A percentile compares a stretch with the other conserved stretches of the same genome.
phyloP scores from a whole-genome alignment of 2,329 filamentous ascomycete species.

The Colletotrichum agaves region DNA sequence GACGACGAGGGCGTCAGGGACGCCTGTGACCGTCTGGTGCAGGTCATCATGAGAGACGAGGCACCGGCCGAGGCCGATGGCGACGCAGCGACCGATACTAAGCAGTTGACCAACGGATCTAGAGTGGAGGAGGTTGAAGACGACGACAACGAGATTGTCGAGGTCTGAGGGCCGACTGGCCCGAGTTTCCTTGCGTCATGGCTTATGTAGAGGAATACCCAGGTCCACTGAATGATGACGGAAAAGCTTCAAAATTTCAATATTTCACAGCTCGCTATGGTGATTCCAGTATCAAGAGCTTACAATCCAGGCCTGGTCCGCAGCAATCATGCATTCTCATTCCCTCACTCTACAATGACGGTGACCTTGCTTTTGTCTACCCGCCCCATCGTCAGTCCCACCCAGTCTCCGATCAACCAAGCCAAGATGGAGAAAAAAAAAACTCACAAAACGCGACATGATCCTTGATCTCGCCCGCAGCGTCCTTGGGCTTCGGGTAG shows the following conservation, averaged over 20 bases:
- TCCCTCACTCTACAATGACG: slow-evolving; percentile 36
- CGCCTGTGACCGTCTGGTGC: slow-evolving; percentile 88
- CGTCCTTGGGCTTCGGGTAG: slow-evolving; percentile 61
- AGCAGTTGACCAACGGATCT: slow-evolving; percentile 54
- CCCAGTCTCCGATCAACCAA: not conserved
- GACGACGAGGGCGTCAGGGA: slow-evolving; percentile 84
- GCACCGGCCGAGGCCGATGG: slow-evolving; percentile 60
- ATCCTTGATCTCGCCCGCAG: slow-evolving; percentile 61
- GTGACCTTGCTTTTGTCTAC: slow-evolving; percentile 50
- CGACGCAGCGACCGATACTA: slow-evolving; percentile 42
- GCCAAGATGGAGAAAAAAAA: too few species aligned
- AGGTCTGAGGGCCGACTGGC: slow-evolving; percentile 53
- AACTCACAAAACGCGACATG: slow-evolving; percentile 68
- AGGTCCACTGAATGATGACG: slow-evolving; percentile 17
- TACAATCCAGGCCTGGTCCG: not conserved
- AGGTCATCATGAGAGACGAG: slow-evolving; percentile 87
- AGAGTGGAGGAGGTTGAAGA: slow-evolving; percentile 57
- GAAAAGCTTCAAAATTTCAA: not conserved
- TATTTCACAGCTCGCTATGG: not conserved
- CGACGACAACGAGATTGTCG: slow-evolving; percentile 65
- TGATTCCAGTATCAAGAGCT: not conserved
- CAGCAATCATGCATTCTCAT: not conserved
- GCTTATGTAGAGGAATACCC: slow-evolving; percentile 36
- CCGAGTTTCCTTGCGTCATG: slow-evolving; percentile 25
- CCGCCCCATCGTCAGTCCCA: slow-evolving; percentile 16